Evolutionary conservation across 108 stramenopile species (phyloP), one percentile per base, ranked within the genome.

Genomic region (Fragilariopsis cylindrus): DNA sequence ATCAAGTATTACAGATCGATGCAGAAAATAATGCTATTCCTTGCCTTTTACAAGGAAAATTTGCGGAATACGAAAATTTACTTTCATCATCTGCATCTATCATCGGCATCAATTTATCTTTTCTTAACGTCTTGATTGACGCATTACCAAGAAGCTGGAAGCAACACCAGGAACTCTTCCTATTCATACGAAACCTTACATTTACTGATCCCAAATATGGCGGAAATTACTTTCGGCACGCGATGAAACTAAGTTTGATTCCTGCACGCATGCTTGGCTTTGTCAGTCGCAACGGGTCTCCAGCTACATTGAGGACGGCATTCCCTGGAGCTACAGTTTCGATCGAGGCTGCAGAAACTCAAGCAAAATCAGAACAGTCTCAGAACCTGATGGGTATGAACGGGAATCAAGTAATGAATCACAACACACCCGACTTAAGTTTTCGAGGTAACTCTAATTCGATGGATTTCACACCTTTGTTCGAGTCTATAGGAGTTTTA

Each of bases 281-380:
- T 54, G 83, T 91, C 18, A 72, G 80, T 52, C 67, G 95, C 46
- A 91, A 90, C 4, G 83, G 81, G 53, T 65, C 90, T 12, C 90
- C 84, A 12, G 18, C 56, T 7, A 52, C 65, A n/a, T 55, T 94
- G 39, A 66, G 69, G 50, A 21, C 66, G 7, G 75, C 78, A 7
- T 94, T 91, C 62, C 95, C 95, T 57, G 94, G 90, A 30, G 66
- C 91, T n/a, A 82, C 87, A 2, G 69, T 89, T 13, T 71, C 82
- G 4, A 57, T 42, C 13, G 91, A 89, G 30, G 73, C 83, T 40
- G 89, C 82, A 7, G 87, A 91, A 1, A 71, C 77, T 7, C 88
- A 95, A 45, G 77, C 72, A 7, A 82, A 83, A 19, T 54, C 78
- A 11, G 93, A 94, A 70, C 80, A 84, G 11, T 65, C 76, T 52